Evolutionary conservation across 257 asterid species (phyloP).

Genomic region (Salvia rosmarinus): DNA sequence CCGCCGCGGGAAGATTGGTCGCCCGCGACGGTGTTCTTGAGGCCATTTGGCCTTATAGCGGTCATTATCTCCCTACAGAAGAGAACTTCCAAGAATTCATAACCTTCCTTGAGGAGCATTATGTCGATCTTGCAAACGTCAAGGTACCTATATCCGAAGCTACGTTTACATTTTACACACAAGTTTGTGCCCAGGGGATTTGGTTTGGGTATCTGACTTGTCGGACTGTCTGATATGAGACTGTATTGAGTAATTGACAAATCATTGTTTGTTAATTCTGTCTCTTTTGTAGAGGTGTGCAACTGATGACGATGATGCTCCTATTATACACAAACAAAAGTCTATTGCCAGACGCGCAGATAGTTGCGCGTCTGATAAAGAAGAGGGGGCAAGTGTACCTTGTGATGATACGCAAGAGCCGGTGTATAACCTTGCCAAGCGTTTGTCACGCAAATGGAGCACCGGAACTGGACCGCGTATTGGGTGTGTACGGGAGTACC

Average conservation of each 20-base stretch:
- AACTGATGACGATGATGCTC: constrained; percentile 65
- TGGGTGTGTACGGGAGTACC: constrained; percentile 82
- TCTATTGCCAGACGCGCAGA: background rate
- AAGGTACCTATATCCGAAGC: no score
- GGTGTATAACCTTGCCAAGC: constrained; percentile 53
- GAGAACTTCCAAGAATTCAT: constrained; percentile 86
- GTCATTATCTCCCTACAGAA: constrained; percentile 93
- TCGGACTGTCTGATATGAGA: no score
- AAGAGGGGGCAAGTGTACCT: no score
- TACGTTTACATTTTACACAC: no score
- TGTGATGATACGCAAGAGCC: no score
- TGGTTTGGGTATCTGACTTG: no score
- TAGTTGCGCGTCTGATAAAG: constrained; percentile 30
- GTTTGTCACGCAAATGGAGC: constrained; percentile 74
- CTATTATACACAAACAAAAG: background rate
- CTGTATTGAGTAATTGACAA: no score
- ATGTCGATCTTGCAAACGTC: constrained; percentile 72
- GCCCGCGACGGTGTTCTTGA: constrained; percentile 78
- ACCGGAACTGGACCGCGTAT: constrained; percentile 81
- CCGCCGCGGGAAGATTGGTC: constrained; percentile 92
- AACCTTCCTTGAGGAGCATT: constrained; percentile 77
- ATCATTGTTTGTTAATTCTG: no score
- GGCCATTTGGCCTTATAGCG: constrained; percentile 98
- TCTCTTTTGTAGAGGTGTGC: constrained; percentile 61
- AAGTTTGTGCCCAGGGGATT: no score